phyloP scores from a whole-genome alignment of 257 asterid genomes.

The Dorcoceras hygrometricum region DNA sequence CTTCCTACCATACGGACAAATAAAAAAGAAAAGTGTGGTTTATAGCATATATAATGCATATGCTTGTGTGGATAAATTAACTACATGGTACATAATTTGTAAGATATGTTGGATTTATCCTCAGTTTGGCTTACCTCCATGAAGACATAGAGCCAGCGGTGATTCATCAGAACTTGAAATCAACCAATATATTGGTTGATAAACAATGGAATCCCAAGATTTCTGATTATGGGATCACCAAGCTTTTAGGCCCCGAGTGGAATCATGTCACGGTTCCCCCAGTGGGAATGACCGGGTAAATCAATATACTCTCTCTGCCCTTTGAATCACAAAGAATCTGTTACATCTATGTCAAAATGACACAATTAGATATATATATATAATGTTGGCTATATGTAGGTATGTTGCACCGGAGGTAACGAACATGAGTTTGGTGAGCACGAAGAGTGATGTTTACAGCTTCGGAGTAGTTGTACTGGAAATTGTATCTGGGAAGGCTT shows the following conservation, averaged over 20 bases:
- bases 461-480: slow-evolving; percentile 59
- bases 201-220: slow-evolving; percentile 63
- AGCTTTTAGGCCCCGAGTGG: slow-evolving; percentile 34
- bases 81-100: too few relatives aligned
- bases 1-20: too few relatives aligned
- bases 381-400: slow-evolving; percentile 26
- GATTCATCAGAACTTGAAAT: slow-evolving; percentile 42
- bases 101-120: not conserved
- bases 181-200: slow-evolving; percentile 54
- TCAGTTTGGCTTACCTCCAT: slow-evolving; percentile 41
- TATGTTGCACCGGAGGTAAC: slow-evolving; percentile 42
- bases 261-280: slow-evolving; percentile 23
- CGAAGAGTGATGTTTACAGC: slow-evolving; percentile 54
- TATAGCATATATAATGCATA: too few relatives aligned
- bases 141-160: slow-evolving; percentile 47
- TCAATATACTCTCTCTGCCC: not conserved
- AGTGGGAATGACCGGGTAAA: slow-evolving; percentile 44
- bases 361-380: too few relatives aligned
- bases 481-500: slow-evolving; percentile 50
- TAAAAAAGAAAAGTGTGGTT: too few relatives aligned
- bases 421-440: slow-evolving; percentile 12
- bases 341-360: not conserved
- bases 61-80: not conserved
- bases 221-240: slow-evolving; percentile 42
- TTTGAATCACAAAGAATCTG: not conserved